Evolutionary conservation across 257 asterid genomes (phyloP), one percentile per base, ranked within the genome.

Genomic region (Solanum virginianum): DNA sequence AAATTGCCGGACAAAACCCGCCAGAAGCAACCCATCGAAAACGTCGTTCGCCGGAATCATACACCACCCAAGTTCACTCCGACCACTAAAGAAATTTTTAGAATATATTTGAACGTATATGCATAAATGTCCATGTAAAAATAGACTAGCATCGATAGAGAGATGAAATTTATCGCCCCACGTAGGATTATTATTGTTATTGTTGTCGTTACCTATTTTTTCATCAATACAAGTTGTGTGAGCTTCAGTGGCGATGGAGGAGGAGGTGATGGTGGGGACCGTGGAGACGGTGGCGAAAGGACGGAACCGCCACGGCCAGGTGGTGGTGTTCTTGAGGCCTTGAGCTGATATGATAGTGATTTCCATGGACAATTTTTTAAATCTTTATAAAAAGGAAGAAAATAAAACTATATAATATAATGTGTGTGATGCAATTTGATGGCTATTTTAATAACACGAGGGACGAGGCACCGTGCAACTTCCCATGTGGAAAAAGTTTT

Each of bases 21-120:
- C 88, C 11, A 85, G 91, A 6, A 56, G 18, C 8, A 89, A 22
- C 22, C 84, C 81, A 43, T 63, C 62, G 10, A 85, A 62, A 49
- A 91, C 79, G 81, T 91, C 94, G 1, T 88, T 53, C 1, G 90
- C 90, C 22, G 91, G 92, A 84, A 91, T 88, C 63, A 57, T 82
- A 80, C 94, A 91, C 94, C 94, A 90, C n/a, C 94, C 94, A 1
- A 91, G 86, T 17, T 70, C 89, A 85, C 80, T 89, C 82, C 47
- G 14, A 12, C 94, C 91, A 87, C 65, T 18, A 3, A 91, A 32
- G 36, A 90, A 57, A 85, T 60, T 72, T 36, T 89, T 91, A 53
- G 91, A 88, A 85, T 86, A 88, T 16, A 91, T 81, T 15, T 82
- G 90, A 8, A 91, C 85, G 85, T 89, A 88, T 82, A 91, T 79